Conservation (phyloP, 148 eudicot genomes). For the Cornus kousa region DNA sequence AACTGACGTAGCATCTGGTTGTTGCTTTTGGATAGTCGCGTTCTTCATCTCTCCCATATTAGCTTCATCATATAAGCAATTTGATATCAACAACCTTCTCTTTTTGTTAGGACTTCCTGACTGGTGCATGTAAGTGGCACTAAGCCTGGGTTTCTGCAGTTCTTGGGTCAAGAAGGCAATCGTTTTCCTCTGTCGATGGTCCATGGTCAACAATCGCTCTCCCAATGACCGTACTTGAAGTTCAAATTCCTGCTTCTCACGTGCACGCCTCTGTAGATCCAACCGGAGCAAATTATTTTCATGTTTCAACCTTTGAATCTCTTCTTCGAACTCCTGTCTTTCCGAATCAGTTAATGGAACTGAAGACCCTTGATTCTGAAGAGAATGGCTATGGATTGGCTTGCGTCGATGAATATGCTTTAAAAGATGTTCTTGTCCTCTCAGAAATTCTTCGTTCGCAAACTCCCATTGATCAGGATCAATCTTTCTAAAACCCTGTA, state of each 20-base stretch:
- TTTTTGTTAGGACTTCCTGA: slow-evolving; percentile 26
- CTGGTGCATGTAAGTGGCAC: slow-evolving; percentile 15
- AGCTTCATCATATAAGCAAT: slow-evolving; percentile 35
- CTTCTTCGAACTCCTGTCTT: slow-evolving; percentile 30
- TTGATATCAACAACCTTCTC: slow-evolving; percentile 39
- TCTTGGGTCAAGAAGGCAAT: slow-evolving; percentile 24
- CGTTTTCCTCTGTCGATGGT: slow-evolving; percentile 31
- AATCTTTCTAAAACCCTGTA: slow-evolving; percentile 47
- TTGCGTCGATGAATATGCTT: slow-evolving; percentile 48
- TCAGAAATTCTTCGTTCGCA: slow-evolving; percentile 50
- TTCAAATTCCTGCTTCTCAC: slow-evolving; percentile 17
- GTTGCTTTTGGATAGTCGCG: slow-evolving; percentile 8
- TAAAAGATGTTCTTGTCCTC: slow-evolving; percentile 45
- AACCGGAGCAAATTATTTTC: slow-evolving; percentile 30
- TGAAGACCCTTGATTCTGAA: slow-evolving; percentile 18
- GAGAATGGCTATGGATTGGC: slow-evolving; percentile 53
- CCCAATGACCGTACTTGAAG: slow-evolving; percentile 22
- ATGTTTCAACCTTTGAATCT: slow-evolving; percentile 30
- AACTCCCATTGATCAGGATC: slow-evolving; percentile 65
- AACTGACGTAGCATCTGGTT: slow-evolving; percentile 13
- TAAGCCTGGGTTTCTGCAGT: slow-evolving; percentile 25
- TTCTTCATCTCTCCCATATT: slow-evolving; percentile 9
- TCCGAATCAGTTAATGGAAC: slow-evolving; percentile 30
- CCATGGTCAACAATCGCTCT: slow-evolving; percentile 24
- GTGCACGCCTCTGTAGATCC: slow-evolving; percentile 24